phyloP scores from a whole-genome alignment of 2,329 filamentous ascomycete species.

The Rosellinia necatrix region DNA sequence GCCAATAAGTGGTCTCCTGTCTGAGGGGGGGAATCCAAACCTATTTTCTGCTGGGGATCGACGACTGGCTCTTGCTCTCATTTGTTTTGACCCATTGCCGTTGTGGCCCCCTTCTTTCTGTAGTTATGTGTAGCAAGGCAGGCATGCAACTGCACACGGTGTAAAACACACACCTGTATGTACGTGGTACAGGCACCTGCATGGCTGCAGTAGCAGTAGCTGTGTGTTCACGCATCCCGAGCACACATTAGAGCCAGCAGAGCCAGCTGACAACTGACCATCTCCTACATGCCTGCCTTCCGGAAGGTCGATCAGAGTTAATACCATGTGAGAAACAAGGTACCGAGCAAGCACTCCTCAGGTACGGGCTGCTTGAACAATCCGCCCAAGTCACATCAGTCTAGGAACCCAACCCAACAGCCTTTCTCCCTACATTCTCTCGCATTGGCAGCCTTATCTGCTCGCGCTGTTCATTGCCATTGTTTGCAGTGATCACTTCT shows the following conservation, averaged over 20 bases:
- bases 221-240: too few relatives aligned
- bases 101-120: neutral
- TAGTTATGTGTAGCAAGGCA: too few relatives aligned
- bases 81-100: conserved; percentile 13
- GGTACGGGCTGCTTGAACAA: neutral
- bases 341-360: neutral
- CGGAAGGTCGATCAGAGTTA: too few relatives aligned
- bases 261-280: neutral
- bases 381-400: neutral
- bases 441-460: conserved; percentile 10
- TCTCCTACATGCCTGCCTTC: neutral
- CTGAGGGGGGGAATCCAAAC: conserved; percentile 22
- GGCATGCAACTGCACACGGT: neutral
- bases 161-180: neutral
- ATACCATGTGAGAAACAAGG: too few relatives aligned
- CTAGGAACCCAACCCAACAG: conserved; percentile 15
- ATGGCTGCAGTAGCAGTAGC: too few relatives aligned
- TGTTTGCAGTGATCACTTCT: neutral
- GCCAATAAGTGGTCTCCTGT: conserved; percentile 15
- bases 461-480: conserved; percentile 3
- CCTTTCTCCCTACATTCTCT: conserved; percentile 25
- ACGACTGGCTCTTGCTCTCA: conserved; percentile 2
- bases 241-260: too few relatives aligned
- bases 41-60: conserved; percentile 18
- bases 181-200: too few relatives aligned